Conservation (phyloP, 768 basidiomycete species). For the Pleurotus giganteus region DNA sequence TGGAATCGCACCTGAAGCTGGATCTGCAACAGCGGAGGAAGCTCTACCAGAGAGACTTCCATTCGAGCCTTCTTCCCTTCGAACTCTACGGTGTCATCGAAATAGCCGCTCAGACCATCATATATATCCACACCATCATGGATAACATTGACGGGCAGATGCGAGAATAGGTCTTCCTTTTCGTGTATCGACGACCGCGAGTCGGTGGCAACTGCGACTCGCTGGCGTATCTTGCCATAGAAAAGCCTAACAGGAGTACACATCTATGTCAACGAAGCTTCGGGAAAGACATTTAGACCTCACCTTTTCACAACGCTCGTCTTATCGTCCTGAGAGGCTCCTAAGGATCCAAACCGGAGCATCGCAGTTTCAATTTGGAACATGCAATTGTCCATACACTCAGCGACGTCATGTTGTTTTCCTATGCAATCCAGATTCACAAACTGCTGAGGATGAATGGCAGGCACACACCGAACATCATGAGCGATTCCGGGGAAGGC, state of each 20-base stretch:
- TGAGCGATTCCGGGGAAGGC: slow-evolving; percentile 68
- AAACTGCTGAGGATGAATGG: not conserved
- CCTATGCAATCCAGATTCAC: slow-evolving; percentile 42
- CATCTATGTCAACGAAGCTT: not conserved
- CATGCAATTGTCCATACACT: slow-evolving; percentile 99
- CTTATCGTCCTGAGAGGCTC: slow-evolving; percentile 48
- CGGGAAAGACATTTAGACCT: not conserved
- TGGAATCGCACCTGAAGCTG: slow-evolving; percentile 77
- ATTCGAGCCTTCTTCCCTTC: slow-evolving; percentile 85
- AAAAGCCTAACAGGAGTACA: slow-evolving; percentile 47
- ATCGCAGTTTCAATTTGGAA: slow-evolving; percentile 96
- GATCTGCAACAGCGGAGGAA: slow-evolving; percentile 90
- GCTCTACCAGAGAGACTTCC: slow-evolving; percentile 81
- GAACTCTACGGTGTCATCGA: slow-evolving; percentile 85
- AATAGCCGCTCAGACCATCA: slow-evolving; percentile 89
- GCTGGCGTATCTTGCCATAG: slow-evolving; percentile 81
- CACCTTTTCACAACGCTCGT: slow-evolving; percentile 85
- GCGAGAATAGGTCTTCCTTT: slow-evolving; percentile 91
- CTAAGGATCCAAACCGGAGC: slow-evolving; percentile 63
- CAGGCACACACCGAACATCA: slow-evolving; percentile 79
- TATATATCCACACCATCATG: slow-evolving; percentile 90
- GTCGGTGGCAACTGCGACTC: slow-evolving; percentile 35
- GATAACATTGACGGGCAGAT: slow-evolving; percentile 89
- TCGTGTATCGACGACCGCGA: slow-evolving; percentile 66
- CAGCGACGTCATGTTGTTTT: slow-evolving; percentile 95